Evolutionary conservation across 1,284 basidiomycete species (phyloP), one percentile per base, ranked within the genome.

Genomic region (Trichosporon ovoides): DNA sequence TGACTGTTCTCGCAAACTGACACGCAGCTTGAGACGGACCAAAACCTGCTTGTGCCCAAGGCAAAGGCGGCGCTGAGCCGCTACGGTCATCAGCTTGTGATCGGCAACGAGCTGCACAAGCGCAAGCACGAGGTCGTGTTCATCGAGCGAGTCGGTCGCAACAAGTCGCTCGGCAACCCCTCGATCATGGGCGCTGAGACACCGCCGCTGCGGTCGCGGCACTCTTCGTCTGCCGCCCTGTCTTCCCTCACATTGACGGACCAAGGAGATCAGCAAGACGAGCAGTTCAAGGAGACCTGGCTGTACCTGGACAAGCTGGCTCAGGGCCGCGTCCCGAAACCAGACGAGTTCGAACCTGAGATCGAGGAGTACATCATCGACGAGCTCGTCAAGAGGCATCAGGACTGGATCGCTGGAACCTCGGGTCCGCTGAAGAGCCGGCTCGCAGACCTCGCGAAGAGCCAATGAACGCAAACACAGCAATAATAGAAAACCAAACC

Each of bases 81-180:
- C 20, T 98, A 98, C 73, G 93, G 94, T 0, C 95, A 98, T 74
- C 94, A 98, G 75, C 86, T 97, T 24, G 96, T 98, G 52, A 92
- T 98, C 66, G 95, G 91, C 24, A 98, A 98, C 75, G 88, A 95
- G 61, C 84, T 98, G 13, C 84, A 94, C 69, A 81, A 84, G 50
- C 84, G 95, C 55, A 98, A 98, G 77, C 83, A 83, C 66, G 88
- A 94, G 73, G 94, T 98, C 56, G 88, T 95, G 3, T 89, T 98
- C 69, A 88, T 98, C 33, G 78, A 80, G 65, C 70, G 71, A 2
- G 40, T 31, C 11, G 11, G 37, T 18, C 55, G 52, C 38, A 48
- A 33, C 53, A 57, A 53, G 53, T 19, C 51, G 31, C 24, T 34
- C 18, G 60, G 53, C 43, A 59, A 58, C 36, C 20, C 18, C 22